These are phyloP conservation scores for Hippophae tibetana DNA, from an alignment of 306 rosid species.

Conservation along the genomic window DNA sequence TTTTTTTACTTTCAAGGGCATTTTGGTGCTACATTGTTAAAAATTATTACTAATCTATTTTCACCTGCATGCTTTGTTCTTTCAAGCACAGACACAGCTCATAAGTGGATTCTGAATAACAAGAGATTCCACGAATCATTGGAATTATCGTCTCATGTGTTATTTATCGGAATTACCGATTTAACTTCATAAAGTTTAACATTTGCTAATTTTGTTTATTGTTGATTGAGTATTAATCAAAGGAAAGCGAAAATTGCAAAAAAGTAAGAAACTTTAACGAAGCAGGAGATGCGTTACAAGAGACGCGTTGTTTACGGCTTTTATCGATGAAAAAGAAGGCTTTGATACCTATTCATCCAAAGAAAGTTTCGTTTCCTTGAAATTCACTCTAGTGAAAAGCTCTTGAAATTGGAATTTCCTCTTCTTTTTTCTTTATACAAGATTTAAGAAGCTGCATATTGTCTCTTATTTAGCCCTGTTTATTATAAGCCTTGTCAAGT, in stretches of 20 bases:
- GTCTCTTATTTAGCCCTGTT: slow-evolving; percentile 1
- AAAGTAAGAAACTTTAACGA: slow-evolving; percentile 1
- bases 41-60: slow-evolving; percentile 15
- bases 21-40: slow-evolving; percentile 17
- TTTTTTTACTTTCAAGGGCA: slow-evolving; percentile 12
- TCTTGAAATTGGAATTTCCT: slow-evolving; percentile 29
- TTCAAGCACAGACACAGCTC: slow-evolving; percentile 23
- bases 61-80: slow-evolving; percentile 12
- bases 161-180: slow-evolving; percentile 21
- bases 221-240: too few species aligned
- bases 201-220: too few species aligned
- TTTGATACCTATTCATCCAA: slow-evolving; percentile 65
- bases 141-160: slow-evolving; percentile 20
- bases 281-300: too few species aligned
- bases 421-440: background rate
- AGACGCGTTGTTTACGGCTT: too few species aligned
- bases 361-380: slow-evolving; percentile 36
- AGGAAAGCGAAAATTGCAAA: background rate
- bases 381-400: slow-evolving; percentile 33
- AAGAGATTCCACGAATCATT: slow-evolving; percentile 21
- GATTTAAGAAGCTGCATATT: slow-evolving; percentile 30
- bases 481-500: slow-evolving; percentile 8
- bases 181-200: slow-evolving; percentile 1
- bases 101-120: background rate
- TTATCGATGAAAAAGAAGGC: slow-evolving; percentile 12